phyloP scores from a whole-genome alignment of 2,329 filamentous ascomycete species.

The Aspergillus brunneoviolaceus region DNA sequence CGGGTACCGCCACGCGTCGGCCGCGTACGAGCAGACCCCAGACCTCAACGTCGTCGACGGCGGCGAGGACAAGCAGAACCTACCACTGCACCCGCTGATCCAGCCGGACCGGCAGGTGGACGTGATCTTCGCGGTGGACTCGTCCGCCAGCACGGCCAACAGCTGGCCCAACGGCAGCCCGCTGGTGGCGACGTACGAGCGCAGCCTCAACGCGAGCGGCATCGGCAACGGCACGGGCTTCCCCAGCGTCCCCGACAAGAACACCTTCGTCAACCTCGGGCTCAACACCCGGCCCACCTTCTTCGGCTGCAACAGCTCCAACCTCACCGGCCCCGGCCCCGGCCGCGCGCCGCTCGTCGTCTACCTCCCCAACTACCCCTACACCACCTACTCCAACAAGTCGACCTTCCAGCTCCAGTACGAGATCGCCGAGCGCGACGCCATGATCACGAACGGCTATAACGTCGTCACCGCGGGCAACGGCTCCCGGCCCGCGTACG shows the following conservation, averaged over 20 bases:
- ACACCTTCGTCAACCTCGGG: conserved; percentile 76
- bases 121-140: conserved; percentile 78
- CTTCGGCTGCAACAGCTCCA: conserved; percentile 72
- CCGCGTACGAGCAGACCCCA: conserved; percentile 54
- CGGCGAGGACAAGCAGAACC: conserved; percentile 74
- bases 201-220: conserved; percentile 55
- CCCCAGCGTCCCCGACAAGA: conserved; percentile 68
- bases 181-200: conserved; percentile 71
- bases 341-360: conserved; percentile 61
- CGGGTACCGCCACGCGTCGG: conserved; percentile 59
- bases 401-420: conserved; percentile 72
- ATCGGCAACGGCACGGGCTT: conserved; percentile 69
- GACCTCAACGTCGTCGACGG: conserved; percentile 76
- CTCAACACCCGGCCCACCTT: conserved; percentile 74
- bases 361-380: conserved; percentile 85
- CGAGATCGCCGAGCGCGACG: conserved; percentile 65
- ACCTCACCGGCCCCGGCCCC: conserved; percentile 55
- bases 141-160: conserved; percentile 67
- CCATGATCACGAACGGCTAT: conserved; percentile 85
- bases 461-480: conserved; percentile 82
- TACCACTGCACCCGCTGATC: conserved; percentile 74
- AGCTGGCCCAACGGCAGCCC: conserved; percentile 77
- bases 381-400: conserved; percentile 72
- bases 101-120: conserved; percentile 71
- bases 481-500: conserved; percentile 61